Evolutionary conservation across 352 stramenopile genomes (phyloP).

Genomic region (Thalassiosira pacifica): DNA sequence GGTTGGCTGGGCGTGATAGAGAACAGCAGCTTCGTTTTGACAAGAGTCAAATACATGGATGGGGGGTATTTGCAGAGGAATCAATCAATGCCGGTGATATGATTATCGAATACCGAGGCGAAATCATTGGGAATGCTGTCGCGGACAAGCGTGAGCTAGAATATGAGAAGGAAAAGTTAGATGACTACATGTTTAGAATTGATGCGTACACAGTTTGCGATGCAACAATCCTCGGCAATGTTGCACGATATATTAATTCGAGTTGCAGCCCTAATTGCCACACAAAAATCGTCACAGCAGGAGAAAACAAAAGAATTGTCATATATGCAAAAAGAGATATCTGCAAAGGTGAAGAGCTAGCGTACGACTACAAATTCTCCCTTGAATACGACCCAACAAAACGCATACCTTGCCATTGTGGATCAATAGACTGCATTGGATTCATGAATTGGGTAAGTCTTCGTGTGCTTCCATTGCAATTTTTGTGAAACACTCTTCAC

Average conservation of each 20-base stretch:
- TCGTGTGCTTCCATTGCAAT: too few relatives aligned
- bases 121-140: conserved; percentile 91
- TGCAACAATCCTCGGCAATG: conserved; percentile 89
- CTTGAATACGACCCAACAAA: conserved; percentile 81
- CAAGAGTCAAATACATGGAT: conserved; percentile 92
- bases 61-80: conserved; percentile 96
- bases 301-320: conserved; percentile 93
- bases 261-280: conserved; percentile 94
- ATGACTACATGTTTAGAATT: conserved; percentile 98
- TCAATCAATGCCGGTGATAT: conserved; percentile 93
- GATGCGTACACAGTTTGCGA: conserved; percentile 90
- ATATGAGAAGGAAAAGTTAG: conserved; percentile 95
- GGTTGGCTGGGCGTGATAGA: conserved; percentile 70
- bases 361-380: conserved; percentile 95
- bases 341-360: conserved; percentile 91
- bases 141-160: conserved; percentile 93
- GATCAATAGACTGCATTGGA: conserved; percentile 74
- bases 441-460: conserved; percentile 86
- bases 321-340: conserved; percentile 94
- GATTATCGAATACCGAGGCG: conserved; percentile 97
- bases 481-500: too few relatives aligned
- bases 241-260: conserved; percentile 96
- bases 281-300: conserved; percentile 94
- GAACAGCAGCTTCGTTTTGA: conserved; percentile 80
- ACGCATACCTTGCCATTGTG: conserved; percentile 83